Evolutionary conservation across 1,284 basidiomycete species (phyloP), one percentile per base, ranked within the genome.

Genomic region (Irpex sp.): DNA sequence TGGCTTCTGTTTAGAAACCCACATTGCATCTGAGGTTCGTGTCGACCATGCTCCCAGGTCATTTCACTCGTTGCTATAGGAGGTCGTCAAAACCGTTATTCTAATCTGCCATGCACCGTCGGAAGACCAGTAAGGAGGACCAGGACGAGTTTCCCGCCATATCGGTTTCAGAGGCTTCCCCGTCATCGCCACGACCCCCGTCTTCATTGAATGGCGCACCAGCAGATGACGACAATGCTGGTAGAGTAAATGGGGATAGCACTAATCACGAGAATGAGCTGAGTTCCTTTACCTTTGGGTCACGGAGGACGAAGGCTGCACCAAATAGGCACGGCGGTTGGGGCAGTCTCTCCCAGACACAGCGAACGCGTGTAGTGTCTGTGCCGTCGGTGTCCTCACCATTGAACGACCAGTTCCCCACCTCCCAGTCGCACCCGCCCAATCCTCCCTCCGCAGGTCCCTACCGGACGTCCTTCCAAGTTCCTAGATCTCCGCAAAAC

Each of bases 391-490:
- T 66, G 19, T 64, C 71, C 57, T 65, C 69, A 3, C 65, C 67
- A 13, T 57, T 59, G 5, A 47, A 62, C 35, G 60, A 39, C 61
- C 68, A 64, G 64, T 65, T 66, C 58, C 66, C 63, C 55, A 39
- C 71, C 8, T 72, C 72, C 33, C 70, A 68, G 35, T 69, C 72
- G 8, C 68, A 73, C 56, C 66, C 73, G 1, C 67, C 68, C 21
- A 71, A 74, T 15, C 77, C 78, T 1, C 73, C 78, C 17, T 79
- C 78, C 43, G 71, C 78, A 49, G 81, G 79, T 11, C 74, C 77
- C n/a, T 75, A 76, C 68, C 73, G 75, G 49, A 74, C 75, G 11
- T 73, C 68, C 17, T 78, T 80, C 70, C 63, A 70, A 66, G 60
- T 71, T 59, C 70, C 69, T 11, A 68, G 74, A 61, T 72, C 76